phyloP scores from a whole-genome alignment of 495 filamentous ascomycete species.

The Amorphotheca resinae region DNA sequence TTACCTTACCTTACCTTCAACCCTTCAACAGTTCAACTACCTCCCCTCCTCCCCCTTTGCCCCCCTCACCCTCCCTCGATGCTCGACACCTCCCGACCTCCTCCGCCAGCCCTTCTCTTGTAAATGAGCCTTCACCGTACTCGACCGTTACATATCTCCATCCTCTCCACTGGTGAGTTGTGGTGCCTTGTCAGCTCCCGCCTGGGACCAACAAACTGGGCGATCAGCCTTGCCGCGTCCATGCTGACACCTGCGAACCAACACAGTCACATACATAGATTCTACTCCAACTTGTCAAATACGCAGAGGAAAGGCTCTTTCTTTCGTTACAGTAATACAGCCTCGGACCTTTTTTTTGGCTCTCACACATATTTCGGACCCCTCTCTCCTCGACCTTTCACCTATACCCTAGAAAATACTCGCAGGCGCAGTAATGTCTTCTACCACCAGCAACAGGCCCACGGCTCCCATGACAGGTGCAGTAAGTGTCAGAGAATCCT shows the following conservation, averaged over 20 bases:
- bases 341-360: constrained; percentile 2
- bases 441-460: constrained; percentile 17
- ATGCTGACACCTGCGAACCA: constrained; percentile 15
- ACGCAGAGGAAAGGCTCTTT: constrained; percentile 6
- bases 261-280: constrained; percentile 20
- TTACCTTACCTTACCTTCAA: neutral
- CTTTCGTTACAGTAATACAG: constrained; percentile 6
- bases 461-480: constrained; percentile 11
- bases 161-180: constrained; percentile 15
- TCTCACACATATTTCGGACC: constrained; percentile 3
- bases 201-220: neutral
- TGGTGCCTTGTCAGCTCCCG: constrained; percentile 9
- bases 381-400: constrained; percentile 1
- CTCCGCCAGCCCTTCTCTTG: constrained; percentile 9
- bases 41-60: constrained; percentile 12
- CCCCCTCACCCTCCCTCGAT: constrained; percentile 17
- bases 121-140: constrained; percentile 18
- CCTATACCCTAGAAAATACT: neutral
- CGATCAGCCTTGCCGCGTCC: constrained; percentile 20
- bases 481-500: constrained; percentile 9
- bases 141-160: constrained; percentile 19
- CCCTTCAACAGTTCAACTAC: constrained; percentile 12
- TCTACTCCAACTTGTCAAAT: constrained; percentile 14
- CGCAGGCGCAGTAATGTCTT: constrained; percentile 14
- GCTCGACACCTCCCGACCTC: constrained; percentile 14